Evolutionary conservation across 2,329 filamentous ascomycete species (phyloP), one percentile per base, ranked within the genome.

Genomic region (Knufia fluminis): DNA sequence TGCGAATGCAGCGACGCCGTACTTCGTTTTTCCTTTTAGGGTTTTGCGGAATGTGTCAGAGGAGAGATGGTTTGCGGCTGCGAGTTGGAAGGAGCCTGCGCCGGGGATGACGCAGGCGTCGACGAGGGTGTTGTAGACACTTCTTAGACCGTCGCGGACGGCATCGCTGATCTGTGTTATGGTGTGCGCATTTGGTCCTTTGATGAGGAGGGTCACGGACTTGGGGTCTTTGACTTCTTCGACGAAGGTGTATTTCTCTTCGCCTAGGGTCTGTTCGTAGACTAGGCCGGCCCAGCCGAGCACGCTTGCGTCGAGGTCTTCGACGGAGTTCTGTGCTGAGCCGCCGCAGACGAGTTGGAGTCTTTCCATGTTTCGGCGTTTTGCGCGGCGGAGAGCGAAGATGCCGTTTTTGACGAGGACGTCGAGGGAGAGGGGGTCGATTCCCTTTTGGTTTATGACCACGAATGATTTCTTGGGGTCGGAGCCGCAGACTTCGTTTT

Each of bases 91-190:
- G 44, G 92, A 87, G 61, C 92, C 92, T 51, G 82, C 92, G 51
- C 92, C 92, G 1, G 92, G 92, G 22, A 98, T 88, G 17, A 98
- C 92, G 59, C 86, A 91, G 70, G 84, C 82, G 67, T 98, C 92
- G n/a, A 97, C 91, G 66, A 98, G 97, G 77, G 94, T 95, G 76
- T 98, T 98, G 79, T 96, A 97, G 44, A 97, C 92, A 66, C 88
- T 94, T 64, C 92, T 82, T 59, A 98, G 77, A 54, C 92, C 92
- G 65, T 98, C 92, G 48, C 92, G 82, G 39, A 97, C 92, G 2
- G 92, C 92, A 65, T 98, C 92, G 57, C 89, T 94, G 63, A 98
- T 89, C 70, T 98, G 92, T 12, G 86, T 82, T 62, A 98, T 98
- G 54, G 91, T 97, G 74, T 98, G 92, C 63, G 83, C 77, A 70